Conservation (phyloP, 2,329 filamentous ascomycete genomes). For the Sordariomycetes sp. region DNA sequence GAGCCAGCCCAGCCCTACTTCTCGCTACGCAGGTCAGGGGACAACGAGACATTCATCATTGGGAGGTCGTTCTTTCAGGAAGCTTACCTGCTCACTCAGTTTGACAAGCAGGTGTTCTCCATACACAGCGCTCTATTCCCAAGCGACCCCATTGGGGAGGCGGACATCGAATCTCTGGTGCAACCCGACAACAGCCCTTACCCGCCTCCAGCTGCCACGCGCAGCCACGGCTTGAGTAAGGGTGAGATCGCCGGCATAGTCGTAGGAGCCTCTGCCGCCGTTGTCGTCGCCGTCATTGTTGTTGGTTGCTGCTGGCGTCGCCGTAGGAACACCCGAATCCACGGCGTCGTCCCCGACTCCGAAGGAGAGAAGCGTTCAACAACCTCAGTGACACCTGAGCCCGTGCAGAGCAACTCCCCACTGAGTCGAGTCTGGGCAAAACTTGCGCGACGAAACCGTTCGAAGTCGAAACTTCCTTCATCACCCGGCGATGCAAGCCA, state of each 20-base stretch:
- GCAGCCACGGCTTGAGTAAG: conserved; percentile 21
- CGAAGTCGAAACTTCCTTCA: neutral
- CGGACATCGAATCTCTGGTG: conserved; percentile 30
- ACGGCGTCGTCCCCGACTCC: conserved; percentile 18
- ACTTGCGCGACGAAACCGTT: neutral
- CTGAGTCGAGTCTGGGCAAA: neutral
- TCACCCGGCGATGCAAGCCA: too few relatives aligned
- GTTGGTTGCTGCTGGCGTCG: conserved; percentile 24
- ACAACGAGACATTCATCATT: conserved; percentile 48
- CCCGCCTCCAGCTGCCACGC: conserved; percentile 24
- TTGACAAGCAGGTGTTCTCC: conserved; percentile 43
- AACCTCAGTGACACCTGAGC: conserved; percentile 9
- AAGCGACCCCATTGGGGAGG: conserved; percentile 26
- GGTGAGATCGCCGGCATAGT: conserved; percentile 36
- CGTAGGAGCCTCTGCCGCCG: conserved; percentile 27
- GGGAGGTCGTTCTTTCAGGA: conserved; percentile 65
- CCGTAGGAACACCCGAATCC: conserved; percentile 7
- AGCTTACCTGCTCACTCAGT: conserved; percentile 49
- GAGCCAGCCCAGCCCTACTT: conserved; percentile 50
- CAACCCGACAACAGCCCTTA: conserved; percentile 37
- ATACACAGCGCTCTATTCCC: conserved; percentile 47
- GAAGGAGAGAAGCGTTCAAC: conserved; percentile 24
- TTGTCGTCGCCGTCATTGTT: conserved; percentile 15
- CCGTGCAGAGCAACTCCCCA: neutral
- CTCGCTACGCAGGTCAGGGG: conserved; percentile 48